These are phyloP conservation scores for Pleurotus sapidus DNA, from an alignment of 768 basidiomycete genomes.

Conservation along the genomic window DNA sequence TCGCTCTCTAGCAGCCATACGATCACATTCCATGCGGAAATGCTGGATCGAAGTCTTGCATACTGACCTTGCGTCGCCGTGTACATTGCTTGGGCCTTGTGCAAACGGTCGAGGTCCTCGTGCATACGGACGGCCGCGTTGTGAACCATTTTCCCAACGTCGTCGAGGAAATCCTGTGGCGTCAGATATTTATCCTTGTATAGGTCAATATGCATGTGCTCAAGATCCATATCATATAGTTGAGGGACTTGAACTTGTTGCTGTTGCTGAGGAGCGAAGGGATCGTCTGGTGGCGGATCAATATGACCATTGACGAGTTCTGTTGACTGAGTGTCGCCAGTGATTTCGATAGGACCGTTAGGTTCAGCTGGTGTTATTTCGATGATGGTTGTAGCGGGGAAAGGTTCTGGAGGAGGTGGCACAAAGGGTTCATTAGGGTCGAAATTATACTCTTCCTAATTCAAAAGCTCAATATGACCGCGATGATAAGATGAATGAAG, in stretches of 20 bases:
- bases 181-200: constrained; percentile 86
- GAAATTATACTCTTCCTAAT: constrained; percentile 74
- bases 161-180: constrained; percentile 82
- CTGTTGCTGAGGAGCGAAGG: constrained; percentile 29
- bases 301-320: constrained; percentile 31
- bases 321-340: constrained; percentile 33
- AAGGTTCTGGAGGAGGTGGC: constrained; percentile 8
- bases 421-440: constrained; percentile 26
- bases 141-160: constrained; percentile 78
- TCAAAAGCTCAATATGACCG: constrained; percentile 1
- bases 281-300: constrained; percentile 35
- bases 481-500: constrained; percentile 9
- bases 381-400: constrained; percentile 21
- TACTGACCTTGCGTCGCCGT: constrained; percentile 83
- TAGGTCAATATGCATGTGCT: constrained; percentile 83
- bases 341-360: constrained; percentile 43
- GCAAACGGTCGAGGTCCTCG: constrained; percentile 72
- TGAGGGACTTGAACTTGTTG: constrained; percentile 39
- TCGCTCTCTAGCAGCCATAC: constrained; percentile 78
- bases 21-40: constrained; percentile 79
- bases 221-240: constrained; percentile 87
- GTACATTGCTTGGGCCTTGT: constrained; percentile 86
- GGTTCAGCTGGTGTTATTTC: constrained; percentile 28
- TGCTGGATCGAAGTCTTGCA: constrained; percentile 81
- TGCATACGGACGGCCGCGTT: constrained; percentile 56